phyloP scores from a whole-genome alignment of 768 basidiomycete species.

The Astraeus odoratus region DNA sequence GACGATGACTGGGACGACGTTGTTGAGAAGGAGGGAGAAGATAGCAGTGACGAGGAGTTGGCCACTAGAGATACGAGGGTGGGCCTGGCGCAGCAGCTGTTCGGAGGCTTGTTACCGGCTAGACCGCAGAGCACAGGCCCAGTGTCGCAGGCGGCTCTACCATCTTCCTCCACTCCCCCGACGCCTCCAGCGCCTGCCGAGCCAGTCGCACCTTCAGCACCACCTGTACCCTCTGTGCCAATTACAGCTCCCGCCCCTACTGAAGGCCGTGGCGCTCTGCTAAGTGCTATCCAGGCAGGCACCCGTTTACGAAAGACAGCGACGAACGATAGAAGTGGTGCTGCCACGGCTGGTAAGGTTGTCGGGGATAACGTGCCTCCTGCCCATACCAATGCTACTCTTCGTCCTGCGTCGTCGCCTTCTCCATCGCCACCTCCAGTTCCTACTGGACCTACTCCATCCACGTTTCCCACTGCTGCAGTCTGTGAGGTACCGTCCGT shows the following conservation, averaged over 20 bases:
- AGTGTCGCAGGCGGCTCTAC: no score
- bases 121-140: conserved; percentile 51
- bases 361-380: conserved; percentile 71
- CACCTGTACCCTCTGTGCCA: conserved; percentile 32
- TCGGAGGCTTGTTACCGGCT: conserved; percentile 60
- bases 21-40: conserved; percentile 61
- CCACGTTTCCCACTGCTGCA: background rate
- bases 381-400: conserved; percentile 50
- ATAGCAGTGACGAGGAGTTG: conserved; percentile 77
- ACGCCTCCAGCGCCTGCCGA: conserved; percentile 13
- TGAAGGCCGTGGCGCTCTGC: conserved; percentile 56
- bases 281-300: conserved; percentile 77
- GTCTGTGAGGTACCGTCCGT: conserved; percentile 8
- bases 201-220: conserved; percentile 27
- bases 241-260: conserved; percentile 19
- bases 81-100: conserved; percentile 73
- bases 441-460: conserved; percentile 14
- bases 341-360: conserved; percentile 66
- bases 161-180: no score
- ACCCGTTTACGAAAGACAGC: conserved; percentile 62
- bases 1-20: conserved; percentile 88
- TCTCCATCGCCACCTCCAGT: conserved; percentile 7
- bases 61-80: conserved; percentile 55
- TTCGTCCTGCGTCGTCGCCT: conserved; percentile 27
- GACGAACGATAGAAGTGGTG: conserved; percentile 78